phyloP scores from a whole-genome alignment of 345 rosid genomes.

The Eucalyptus globulus region DNA sequence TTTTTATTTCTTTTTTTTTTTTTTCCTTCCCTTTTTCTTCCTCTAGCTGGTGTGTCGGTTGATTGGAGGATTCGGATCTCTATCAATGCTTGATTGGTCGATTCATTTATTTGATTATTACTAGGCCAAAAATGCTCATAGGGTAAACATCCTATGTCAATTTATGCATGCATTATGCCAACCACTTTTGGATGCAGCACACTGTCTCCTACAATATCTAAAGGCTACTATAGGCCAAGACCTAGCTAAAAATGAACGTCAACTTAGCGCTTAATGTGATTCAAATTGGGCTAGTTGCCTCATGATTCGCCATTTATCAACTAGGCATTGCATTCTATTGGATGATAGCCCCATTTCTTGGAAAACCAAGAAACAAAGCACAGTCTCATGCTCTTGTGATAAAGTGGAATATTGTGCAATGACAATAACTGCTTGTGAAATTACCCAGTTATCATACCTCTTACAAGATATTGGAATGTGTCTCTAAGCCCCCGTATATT shows the following conservation, averaged over 20 bases:
- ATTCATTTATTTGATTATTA: no score
- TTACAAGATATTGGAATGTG: background rate
- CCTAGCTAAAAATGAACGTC: background rate
- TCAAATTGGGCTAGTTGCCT: background rate
- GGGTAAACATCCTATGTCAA: background rate
- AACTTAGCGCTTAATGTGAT: background rate
- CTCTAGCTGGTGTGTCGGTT: background rate
- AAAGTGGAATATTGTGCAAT: background rate
- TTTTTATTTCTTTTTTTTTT: no score
- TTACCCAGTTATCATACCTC: background rate
- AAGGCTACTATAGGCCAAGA: background rate
- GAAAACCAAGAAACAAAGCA: background rate
- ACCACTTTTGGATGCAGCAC: background rate
- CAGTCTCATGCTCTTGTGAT: rapidly evolving
- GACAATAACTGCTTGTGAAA: background rate
- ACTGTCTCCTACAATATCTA: background rate
- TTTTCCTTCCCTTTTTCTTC: background rate
- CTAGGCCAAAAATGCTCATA: background rate
- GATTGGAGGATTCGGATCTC: background rate
- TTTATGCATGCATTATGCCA: background rate
- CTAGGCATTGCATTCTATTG: background rate
- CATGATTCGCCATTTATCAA: background rate
- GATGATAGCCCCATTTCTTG: background rate
- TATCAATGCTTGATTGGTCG: background rate
- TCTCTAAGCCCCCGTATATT: background rate